phyloP scores from a whole-genome alignment of 805 yeast species.

The Saccharomycopsis oosterbeekiorum region DNA sequence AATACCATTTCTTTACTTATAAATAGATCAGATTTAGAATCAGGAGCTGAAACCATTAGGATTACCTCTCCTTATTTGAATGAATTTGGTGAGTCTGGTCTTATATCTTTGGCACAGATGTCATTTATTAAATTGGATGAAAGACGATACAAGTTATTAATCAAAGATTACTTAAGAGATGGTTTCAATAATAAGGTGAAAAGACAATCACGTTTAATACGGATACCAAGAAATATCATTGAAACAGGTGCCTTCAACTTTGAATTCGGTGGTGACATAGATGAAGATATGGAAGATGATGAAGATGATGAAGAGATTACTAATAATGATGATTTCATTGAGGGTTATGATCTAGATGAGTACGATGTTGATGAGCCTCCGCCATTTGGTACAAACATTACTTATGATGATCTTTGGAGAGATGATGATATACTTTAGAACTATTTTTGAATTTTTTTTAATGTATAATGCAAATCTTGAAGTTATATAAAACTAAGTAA shows the following conservation, averaged over 20 bases:
- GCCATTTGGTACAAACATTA: neutral
- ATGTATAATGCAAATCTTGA: too few species aligned
- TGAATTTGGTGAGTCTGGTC: constrained; percentile 64
- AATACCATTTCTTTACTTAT: constrained; percentile 25
- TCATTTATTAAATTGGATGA: constrained; percentile 28
- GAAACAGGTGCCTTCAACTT: neutral
- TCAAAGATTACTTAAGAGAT: constrained; percentile 52
- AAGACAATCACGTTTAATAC: constrained; percentile 26
- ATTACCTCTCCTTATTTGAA: constrained; percentile 65
- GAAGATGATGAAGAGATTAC: neutral
- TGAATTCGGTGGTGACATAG: constrained; percentile 1
- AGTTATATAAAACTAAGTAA: too few species aligned
- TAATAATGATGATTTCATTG: constrained; percentile 4
- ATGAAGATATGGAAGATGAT: constrained; percentile 1
- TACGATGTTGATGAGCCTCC: neutral
- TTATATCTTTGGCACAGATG: constrained; percentile 27
- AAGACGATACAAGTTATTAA: constrained; percentile 46
- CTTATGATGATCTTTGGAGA: neutral
- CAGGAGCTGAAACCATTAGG: constrained; percentile 17
- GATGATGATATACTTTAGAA: neutral
- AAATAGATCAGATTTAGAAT: constrained; percentile 21
- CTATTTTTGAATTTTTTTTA: too few species aligned
- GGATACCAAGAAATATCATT: constrained; percentile 2
- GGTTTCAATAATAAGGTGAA: constrained; percentile 42
- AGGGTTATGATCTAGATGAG: constrained; percentile 1